Conservation (phyloP, 495 filamentous ascomycete genomes). For the Aspergillus sclerotioniger region DNA sequence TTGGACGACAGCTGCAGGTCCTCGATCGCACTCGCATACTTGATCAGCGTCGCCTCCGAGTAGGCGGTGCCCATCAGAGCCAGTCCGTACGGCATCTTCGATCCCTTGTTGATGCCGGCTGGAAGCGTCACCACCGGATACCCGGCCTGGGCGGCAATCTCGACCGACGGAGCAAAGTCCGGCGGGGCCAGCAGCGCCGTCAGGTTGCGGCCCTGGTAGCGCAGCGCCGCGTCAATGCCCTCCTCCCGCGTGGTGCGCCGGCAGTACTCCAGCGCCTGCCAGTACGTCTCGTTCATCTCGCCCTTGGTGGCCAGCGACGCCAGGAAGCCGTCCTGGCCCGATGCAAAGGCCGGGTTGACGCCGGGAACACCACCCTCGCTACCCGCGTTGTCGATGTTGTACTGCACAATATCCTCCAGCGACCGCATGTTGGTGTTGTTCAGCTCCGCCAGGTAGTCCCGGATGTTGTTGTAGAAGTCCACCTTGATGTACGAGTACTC, state of each 20-base stretch:
- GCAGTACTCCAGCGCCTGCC: constrained; percentile 59
- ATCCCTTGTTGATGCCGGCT: constrained; percentile 49
- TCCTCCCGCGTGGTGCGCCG: constrained; percentile 57
- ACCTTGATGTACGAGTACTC: constrained; percentile 72
- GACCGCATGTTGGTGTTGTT: constrained; percentile 60
- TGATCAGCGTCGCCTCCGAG: constrained; percentile 58
- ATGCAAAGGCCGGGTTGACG: constrained; percentile 63
- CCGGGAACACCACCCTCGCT: constrained; percentile 67
- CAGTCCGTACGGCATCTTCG: constrained; percentile 69
- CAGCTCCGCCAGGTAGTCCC: constrained; percentile 61
- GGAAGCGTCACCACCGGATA: constrained; percentile 73
- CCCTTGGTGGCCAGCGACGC: constrained; percentile 59
- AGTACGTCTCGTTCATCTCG: constrained; percentile 64
- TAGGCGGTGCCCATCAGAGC: constrained; percentile 66
- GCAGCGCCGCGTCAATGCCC: constrained; percentile 67
- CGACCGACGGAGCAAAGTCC: constrained; percentile 61
- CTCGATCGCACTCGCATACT: constrained; percentile 68
- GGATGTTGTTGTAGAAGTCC: constrained; percentile 76
- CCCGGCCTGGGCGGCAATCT: constrained; percentile 56
- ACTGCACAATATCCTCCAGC: constrained; percentile 66
- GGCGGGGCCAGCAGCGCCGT: constrained; percentile 64
- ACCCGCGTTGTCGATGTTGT: constrained; percentile 63
- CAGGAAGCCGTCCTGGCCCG: constrained; percentile 68
- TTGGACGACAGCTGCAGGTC: constrained; percentile 49
- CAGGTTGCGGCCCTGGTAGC: constrained; percentile 45